Conservation (phyloP, 352 stramenopile species). For the Pythium guiyangense region DNA sequence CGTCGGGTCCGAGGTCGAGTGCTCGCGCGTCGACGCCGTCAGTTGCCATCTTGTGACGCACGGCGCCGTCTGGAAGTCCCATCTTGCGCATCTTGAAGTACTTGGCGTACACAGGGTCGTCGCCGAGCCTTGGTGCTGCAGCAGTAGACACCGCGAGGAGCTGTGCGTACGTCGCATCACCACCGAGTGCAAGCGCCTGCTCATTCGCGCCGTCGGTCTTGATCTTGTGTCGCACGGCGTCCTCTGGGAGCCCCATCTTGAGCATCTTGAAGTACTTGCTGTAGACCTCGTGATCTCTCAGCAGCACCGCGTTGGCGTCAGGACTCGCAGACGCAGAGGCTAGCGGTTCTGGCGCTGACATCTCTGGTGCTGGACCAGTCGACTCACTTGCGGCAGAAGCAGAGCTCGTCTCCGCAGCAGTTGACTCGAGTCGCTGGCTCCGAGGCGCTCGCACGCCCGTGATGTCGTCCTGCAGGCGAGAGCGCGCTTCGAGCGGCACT, state of each 20-base stretch:
- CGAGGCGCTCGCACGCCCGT: conserved; percentile 34
- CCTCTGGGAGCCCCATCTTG: conserved; percentile 83
- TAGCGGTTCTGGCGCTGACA: not conserved
- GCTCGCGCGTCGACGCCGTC: conserved; percentile 43
- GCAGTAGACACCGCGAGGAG: conserved; percentile 19
- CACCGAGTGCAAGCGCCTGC: conserved; percentile 50
- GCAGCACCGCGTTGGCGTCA: conserved; percentile 8
- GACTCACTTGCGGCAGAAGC: not conserved
- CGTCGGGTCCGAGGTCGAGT: conserved; percentile 64
- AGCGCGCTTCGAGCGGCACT: conserved; percentile 10
- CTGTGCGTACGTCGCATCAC: conserved; percentile 37
- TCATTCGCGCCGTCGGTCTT: conserved; percentile 43
- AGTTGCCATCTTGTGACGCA: conserved; percentile 78
- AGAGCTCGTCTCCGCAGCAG: not conserved
- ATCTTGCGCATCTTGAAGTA: conserved; percentile 95
- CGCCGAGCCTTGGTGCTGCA: conserved; percentile 26
- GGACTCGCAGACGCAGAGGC: no score
- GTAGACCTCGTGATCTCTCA: conserved; percentile 50
- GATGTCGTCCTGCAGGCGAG: conserved; percentile 60
- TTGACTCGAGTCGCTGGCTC: conserved; percentile 3
- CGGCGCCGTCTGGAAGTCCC: conserved; percentile 78
- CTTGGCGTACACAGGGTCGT: conserved; percentile 67
- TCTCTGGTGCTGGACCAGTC: conserved; percentile 3
- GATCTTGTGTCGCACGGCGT: conserved; percentile 86
- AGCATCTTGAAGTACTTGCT: conserved; percentile 93